phyloP scores from a whole-genome alignment of 208 protist genomes.

The Leishmania lainsoni region DNA sequence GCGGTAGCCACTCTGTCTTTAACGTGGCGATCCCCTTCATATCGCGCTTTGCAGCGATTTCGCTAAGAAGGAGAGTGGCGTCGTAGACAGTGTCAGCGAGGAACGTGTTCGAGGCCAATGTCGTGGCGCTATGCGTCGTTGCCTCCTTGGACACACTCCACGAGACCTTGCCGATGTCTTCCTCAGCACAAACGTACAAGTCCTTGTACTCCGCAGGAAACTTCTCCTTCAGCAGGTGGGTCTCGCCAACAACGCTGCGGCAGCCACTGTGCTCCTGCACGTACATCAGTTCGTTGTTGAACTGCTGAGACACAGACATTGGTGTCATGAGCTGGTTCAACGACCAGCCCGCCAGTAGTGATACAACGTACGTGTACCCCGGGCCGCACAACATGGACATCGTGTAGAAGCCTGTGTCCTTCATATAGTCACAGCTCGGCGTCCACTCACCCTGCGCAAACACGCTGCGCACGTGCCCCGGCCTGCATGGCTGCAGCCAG shows the following conservation, averaged over 20 bases:
- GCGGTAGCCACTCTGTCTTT: slow-evolving; percentile 26
- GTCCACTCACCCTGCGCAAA: slow-evolving; percentile 61
- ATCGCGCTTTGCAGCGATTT: slow-evolving; percentile 1
- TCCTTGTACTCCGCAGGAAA: slow-evolving; percentile 57
- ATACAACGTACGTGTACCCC: slow-evolving; percentile 77
- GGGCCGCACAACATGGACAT: slow-evolving; percentile 59
- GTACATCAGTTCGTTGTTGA: slow-evolving; percentile 79
- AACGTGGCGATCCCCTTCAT: not conserved
- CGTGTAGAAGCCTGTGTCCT: slow-evolving; percentile 73
- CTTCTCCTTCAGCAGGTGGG: slow-evolving; percentile 50
- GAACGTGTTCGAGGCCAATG: slow-evolving; percentile 33
- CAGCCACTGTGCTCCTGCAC: slow-evolving; percentile 78
- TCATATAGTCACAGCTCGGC: slow-evolving; percentile 68
- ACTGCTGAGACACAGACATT: slow-evolving; percentile 72
- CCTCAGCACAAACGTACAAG: slow-evolving; percentile 36
- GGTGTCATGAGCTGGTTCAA: slow-evolving; percentile 79
- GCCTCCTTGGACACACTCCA: not conserved
- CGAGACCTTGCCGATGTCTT: slow-evolving; percentile 25
- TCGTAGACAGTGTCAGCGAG: slow-evolving; percentile 46
- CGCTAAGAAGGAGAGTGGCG: slow-evolving; percentile 6
- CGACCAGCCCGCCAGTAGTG: slow-evolving; percentile 74
- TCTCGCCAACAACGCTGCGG: slow-evolving; percentile 63
- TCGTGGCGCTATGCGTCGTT: not conserved
- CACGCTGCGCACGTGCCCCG: slow-evolving; percentile 59
- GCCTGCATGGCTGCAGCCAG: slow-evolving; percentile 69